phyloP scores from a whole-genome alignment of 352 stramenopile genomes.

The Globisporangium perplexum region DNA sequence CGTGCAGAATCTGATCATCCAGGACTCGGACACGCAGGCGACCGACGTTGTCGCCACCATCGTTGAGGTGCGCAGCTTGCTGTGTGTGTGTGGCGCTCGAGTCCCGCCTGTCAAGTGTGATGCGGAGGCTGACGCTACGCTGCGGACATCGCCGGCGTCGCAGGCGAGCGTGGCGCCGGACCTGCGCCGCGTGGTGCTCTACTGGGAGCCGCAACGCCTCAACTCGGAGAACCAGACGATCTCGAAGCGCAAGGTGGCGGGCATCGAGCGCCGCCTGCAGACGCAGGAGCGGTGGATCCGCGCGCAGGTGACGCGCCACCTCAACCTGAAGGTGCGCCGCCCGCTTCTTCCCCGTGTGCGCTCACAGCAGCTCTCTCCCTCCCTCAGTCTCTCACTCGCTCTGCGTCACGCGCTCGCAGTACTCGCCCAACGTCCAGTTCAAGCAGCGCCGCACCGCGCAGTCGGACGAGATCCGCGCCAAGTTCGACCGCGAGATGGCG shows the following conservation, averaged over 20 bases:
- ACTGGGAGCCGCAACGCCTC: slow-evolving; percentile 63
- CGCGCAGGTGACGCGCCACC: slow-evolving; percentile 57
- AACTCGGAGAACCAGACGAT: slow-evolving; percentile 71
- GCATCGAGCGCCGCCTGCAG: slow-evolving; percentile 54
- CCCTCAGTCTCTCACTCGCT: no score
- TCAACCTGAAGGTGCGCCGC: slow-evolving; percentile 70
- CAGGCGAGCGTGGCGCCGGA: slow-evolving; percentile 68
- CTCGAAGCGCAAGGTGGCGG: slow-evolving; percentile 66
- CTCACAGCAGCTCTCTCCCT: no score
- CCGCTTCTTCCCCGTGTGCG: no score
- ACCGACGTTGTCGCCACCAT: slow-evolving; percentile 63
- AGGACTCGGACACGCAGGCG: slow-evolving; percentile 53
- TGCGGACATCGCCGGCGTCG: neutral
- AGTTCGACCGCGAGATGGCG: slow-evolving; percentile 76
- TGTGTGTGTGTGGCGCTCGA: no score
- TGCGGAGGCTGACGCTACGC: neutral
- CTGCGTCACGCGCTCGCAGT: slow-evolving; percentile 28
- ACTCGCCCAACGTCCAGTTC: slow-evolving; percentile 74
- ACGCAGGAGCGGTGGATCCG: slow-evolving; percentile 65
- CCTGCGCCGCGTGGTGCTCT: slow-evolving; percentile 57
- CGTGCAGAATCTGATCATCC: slow-evolving; percentile 61
- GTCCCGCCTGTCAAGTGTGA: no score
- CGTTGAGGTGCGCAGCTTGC: slow-evolving; percentile 35
- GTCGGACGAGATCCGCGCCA: slow-evolving; percentile 43
- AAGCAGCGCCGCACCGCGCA: slow-evolving; percentile 63